A percentile compares a stretch with the other conserved stretches of the same genome.
Evolutionary conservation across 495 filamentous ascomycete species (phyloP).

Genomic region (Clavariopsis aquatica): DNA sequence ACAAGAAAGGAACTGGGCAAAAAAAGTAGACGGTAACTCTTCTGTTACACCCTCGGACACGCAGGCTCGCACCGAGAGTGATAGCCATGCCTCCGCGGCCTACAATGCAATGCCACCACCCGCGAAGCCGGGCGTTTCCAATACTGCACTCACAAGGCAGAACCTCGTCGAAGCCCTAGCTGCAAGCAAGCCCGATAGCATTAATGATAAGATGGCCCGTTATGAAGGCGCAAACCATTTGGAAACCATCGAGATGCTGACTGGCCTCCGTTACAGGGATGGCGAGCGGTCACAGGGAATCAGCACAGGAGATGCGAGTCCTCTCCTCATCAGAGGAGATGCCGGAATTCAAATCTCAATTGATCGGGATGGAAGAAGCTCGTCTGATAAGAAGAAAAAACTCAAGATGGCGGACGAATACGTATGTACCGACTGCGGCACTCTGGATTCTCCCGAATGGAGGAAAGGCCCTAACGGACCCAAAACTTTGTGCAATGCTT

Average conservation of each 20-base stretch:
- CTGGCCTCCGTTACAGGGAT: slow-evolving; percentile 82
- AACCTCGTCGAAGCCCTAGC: slow-evolving; percentile 77
- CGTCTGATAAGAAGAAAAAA: slow-evolving; percentile 85
- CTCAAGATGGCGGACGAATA: slow-evolving; percentile 90
- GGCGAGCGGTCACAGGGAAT: slow-evolving; percentile 88
- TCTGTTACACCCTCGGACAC: slow-evolving; percentile 43
- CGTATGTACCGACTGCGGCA: slow-evolving; percentile 91
- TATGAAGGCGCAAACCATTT: slow-evolving; percentile 74
- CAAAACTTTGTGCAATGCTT: slow-evolving; percentile 97
- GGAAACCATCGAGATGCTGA: slow-evolving; percentile 91
- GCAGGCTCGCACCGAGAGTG: slow-evolving; percentile 42
- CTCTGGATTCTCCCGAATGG: slow-evolving; percentile 88
- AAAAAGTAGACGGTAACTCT: slow-evolving; percentile 9
- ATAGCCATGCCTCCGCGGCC: slow-evolving; percentile 14
- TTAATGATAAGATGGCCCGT: slow-evolving; percentile 72
- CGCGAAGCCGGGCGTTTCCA: slow-evolving; percentile 61
- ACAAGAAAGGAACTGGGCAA: slow-evolving; percentile 29
- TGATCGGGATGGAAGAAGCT: slow-evolving; percentile 62
- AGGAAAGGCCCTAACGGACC: slow-evolving; percentile 90
- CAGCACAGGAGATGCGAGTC: slow-evolving; percentile 78
- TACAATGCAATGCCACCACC: slow-evolving; percentile 67
- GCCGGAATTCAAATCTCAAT: slow-evolving; percentile 79
- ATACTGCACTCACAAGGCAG: slow-evolving; percentile 69
- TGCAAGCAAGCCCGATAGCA: slow-evolving; percentile 67
- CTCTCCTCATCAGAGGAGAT: slow-evolving; percentile 80